phyloP scores from a whole-genome alignment of 257 asterid genomes.

The Solanum medicagineum region DNA sequence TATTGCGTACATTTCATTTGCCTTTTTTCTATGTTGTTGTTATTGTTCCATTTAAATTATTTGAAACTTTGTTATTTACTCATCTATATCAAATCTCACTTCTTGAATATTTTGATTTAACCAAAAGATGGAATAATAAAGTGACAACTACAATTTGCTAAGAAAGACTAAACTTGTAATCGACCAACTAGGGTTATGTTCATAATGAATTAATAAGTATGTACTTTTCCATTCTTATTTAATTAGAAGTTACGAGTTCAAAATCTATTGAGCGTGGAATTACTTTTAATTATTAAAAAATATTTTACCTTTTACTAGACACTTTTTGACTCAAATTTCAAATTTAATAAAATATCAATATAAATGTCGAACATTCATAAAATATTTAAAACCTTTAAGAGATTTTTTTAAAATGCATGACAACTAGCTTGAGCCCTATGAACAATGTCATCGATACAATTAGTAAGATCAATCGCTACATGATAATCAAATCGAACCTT shows the following conservation, averaged over 20 bases:
- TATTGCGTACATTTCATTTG: no score
- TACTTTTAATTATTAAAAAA: background rate
- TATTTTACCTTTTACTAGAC: no score
- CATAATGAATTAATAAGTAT: background rate
- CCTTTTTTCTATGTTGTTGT: no score
- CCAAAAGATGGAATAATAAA: background rate
- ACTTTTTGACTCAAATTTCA: no score
- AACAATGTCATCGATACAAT: background rate
- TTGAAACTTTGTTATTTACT: no score
- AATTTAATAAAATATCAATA: no score
- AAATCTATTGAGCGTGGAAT: background rate
- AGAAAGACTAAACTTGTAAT: background rate
- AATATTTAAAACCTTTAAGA: background rate
- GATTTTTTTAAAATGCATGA: background rate
- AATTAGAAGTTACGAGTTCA: fast-evolving
- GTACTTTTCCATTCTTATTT: background rate
- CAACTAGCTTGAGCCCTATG: background rate
- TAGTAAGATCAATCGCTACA: background rate
- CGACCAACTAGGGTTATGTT: background rate
- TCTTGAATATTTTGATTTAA: background rate
- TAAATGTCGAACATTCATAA: no score
- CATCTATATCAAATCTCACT: background rate
- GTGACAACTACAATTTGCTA: background rate
- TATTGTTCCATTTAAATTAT: no score
- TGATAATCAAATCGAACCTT: background rate